Base-by-base conservation (phyloP, 495 filamentous ascomycete species). In the Neurospora tetrasperma region DNA sequence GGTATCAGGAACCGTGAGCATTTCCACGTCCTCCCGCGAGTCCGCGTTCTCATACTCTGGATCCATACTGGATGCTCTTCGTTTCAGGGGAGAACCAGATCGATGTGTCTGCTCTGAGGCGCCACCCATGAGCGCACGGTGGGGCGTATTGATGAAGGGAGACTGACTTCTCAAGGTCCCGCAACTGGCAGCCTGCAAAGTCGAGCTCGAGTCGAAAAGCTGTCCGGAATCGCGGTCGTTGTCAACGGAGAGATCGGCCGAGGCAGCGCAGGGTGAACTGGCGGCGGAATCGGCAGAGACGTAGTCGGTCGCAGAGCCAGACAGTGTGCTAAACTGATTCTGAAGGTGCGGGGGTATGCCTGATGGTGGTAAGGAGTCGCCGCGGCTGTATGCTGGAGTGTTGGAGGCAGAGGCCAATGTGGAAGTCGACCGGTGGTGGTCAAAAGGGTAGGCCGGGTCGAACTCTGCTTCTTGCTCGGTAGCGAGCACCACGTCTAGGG, bases 201-300 rank as follows among this genome's bases (percentile, higher is more conserved):
- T 75, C 41, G 76, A 74, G 68, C 72, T 72, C 18, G 75, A 69
- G 35, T 81, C 78, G 69, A 69, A 74, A 42, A 81, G 87, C 54
- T 66, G 54, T 62, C 90, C 89, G 75, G 85, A 83, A 73, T 79
- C 83, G 66, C 85, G 82, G 75, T 92, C 90, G 74, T 86, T 86
- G 72, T 91, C 87, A 69, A 94, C 83, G 70, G 89, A 88, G 71
- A 94, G 82, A 66, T 88, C 89, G 76, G 91, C 88, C 86, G 90
- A 94, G 75, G 91, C 91, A 74, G 89, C 89, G 76, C 88, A 89
- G 16, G 92, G 90, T 40, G 88, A 92, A 78, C 90, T 92, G 70
- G 89, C 86, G 20, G 84, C 82, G 48, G 85, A 89, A 66, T 66
- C 54, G 54, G 27, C 54, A 18, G 85, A 85, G 48, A 82, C 79